Percentiles rank a stretch among this genome's conserved stretches.
Evolutionary conservation across 441 rosid genomes (phyloP).

Genomic region (Gossypium trilobum): DNA sequence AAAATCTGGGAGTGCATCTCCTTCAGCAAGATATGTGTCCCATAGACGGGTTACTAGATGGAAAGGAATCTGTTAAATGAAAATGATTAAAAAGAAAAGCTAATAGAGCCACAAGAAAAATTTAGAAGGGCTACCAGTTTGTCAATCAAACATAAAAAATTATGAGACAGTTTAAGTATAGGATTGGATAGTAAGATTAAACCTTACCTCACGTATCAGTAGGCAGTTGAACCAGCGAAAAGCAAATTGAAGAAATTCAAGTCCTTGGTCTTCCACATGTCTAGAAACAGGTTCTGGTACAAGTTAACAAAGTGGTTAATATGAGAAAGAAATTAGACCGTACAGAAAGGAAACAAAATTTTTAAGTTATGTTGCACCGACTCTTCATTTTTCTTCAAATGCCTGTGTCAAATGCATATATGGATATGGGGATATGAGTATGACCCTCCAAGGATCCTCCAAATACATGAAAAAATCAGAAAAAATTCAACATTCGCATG

Average conservation of each 20-base stretch:
- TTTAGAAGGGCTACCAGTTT: neutral
- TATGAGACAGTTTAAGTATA: neutral
- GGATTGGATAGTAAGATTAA: slow-evolving; percentile 18
- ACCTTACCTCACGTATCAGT: slow-evolving; percentile 93
- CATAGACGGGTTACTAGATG: slow-evolving; percentile 76
- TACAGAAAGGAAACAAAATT: neutral
- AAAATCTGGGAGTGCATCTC: slow-evolving; percentile 94
- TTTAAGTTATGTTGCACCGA: neutral
- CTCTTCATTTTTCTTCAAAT: neutral
- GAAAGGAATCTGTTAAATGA: slow-evolving; percentile 60
- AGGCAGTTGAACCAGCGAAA: slow-evolving; percentile 99
- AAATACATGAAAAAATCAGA: neutral
- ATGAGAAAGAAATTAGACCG: neutral
- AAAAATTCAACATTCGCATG: neutral
- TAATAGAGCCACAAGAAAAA: neutral
- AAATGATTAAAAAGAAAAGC: slow-evolving; percentile 14
- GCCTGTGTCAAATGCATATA: neutral
- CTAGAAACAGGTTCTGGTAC: slow-evolving; percentile 80
- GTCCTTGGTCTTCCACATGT: slow-evolving; percentile 96
- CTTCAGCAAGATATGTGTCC: slow-evolving; percentile 99
- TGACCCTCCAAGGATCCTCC: neutral
- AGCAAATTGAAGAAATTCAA: slow-evolving; percentile 94
- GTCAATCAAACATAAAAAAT: neutral
- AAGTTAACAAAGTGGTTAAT: slow-evolving; percentile 17
- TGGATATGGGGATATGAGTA: neutral